These are phyloP conservation scores for Ophiostoma ulmi DNA, from an alignment of 2,329 filamentous ascomycete species.

Conservation along the genomic window DNA sequence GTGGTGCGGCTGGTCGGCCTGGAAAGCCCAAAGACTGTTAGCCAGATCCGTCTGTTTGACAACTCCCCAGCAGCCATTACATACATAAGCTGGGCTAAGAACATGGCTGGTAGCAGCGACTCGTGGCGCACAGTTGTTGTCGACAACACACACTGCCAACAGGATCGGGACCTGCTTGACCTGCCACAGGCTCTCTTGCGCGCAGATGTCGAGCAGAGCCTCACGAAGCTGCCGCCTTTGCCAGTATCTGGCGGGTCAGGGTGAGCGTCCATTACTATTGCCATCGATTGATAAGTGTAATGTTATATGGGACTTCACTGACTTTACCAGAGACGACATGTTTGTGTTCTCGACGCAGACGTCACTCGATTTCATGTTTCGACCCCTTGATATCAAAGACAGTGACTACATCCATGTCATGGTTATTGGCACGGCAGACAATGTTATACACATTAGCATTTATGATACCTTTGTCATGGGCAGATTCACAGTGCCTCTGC, in stretches of 20 bases:
- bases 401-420: constrained; percentile 75
- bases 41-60: constrained; percentile 58
- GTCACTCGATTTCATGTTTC: constrained; percentile 66
- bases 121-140: constrained; percentile 33
- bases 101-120: constrained; percentile 35
- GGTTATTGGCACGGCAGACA: constrained; percentile 66
- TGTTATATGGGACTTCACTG: not conserved
- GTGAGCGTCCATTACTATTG: constrained; percentile 40
- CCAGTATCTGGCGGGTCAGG: constrained; percentile 58
- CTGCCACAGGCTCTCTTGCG: constrained; percentile 69
- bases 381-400: constrained; percentile 56
- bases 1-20: constrained; percentile 69
- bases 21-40: constrained; percentile 75
- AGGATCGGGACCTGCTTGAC: constrained; percentile 41
- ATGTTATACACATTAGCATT: constrained; percentile 69
- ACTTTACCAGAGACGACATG: constrained; percentile 46
- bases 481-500: constrained; percentile 49
- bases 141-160: constrained; percentile 31
- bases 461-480: constrained; percentile 83
- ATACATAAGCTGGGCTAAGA: constrained; percentile 52
- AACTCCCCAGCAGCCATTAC: constrained; percentile 42
- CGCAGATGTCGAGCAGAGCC: constrained; percentile 67
- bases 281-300: constrained; percentile 21
- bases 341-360: constrained; percentile 63
- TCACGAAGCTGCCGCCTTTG: constrained; percentile 71